Evolutionary conservation across 192 early-diverging fungal genomes (phyloP).

Genomic region (Helicostylum pulchrum): DNA sequence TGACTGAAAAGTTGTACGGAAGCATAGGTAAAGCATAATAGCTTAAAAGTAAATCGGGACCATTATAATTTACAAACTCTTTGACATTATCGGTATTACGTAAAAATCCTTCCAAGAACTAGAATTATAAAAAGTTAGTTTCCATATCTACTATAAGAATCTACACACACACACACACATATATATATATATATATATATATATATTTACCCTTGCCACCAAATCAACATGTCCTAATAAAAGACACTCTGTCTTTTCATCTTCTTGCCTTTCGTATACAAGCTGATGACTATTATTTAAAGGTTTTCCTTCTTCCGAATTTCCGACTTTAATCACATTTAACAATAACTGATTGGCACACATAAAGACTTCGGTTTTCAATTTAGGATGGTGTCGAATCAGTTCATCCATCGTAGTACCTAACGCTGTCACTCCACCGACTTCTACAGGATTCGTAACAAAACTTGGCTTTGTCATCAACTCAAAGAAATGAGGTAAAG

Average conservation of each 20-base stretch:
- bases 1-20: constrained; percentile 70
- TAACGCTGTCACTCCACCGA: constrained; percentile 74
- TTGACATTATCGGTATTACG: constrained; percentile 66
- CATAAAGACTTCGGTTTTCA: constrained; percentile 69
- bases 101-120: constrained; percentile 83
- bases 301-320: constrained; percentile 21
- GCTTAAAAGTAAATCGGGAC: constrained; percentile 57
- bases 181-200: too few species aligned
- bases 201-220: constrained; percentile 56
- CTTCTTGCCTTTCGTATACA: constrained; percentile 23
- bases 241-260: constrained; percentile 50
- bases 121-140: not conserved
- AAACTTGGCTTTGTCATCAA: constrained; percentile 75
- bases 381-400: constrained; percentile 87
- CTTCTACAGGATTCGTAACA: constrained; percentile 72
- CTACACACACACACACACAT: not conserved
- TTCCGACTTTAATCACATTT: constrained; percentile 58
- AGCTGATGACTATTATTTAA: constrained; percentile 41
- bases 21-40: constrained; percentile 65
- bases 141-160: not conserved
- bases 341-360: constrained; percentile 67
- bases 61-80: constrained; percentile 68
- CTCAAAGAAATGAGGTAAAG: constrained; percentile 69
- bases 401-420: constrained; percentile 92
- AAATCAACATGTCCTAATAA: constrained; percentile 62